phyloP scores from a whole-genome alignment of 1,284 basidiomycete species.

The Malassezia cuniculi region DNA sequence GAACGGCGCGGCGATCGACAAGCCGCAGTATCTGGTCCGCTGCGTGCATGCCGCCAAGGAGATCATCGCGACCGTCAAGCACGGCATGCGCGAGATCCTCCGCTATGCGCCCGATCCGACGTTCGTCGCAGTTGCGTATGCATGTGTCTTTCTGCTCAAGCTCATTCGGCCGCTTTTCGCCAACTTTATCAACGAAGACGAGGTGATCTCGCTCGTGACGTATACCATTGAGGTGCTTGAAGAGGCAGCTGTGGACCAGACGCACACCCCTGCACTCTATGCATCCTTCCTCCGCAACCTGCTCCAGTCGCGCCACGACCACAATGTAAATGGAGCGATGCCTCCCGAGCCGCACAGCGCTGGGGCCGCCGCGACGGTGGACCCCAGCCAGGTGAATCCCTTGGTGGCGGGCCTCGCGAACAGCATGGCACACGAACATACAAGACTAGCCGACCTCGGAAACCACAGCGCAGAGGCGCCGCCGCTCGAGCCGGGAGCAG shows the following conservation, averaged over 20 bases:
- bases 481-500: conserved; percentile 1
- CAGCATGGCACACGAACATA: background rate
- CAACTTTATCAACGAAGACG: conserved; percentile 54
- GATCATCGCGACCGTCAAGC: conserved; percentile 25
- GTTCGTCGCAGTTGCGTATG: conserved; percentile 80
- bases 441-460: background rate
- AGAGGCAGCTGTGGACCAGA: conserved; percentile 33
- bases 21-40: conserved; percentile 39
- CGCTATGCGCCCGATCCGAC: conserved; percentile 79
- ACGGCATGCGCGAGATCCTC: conserved; percentile 49
- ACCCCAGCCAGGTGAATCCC: conserved; percentile 11
- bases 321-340: too few species aligned
- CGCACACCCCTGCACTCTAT: conserved; percentile 38
- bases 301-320: conserved; percentile 30
- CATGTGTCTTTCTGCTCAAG: conserved; percentile 54
- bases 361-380: too few species aligned
- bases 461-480: background rate
- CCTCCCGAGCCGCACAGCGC: too few species aligned
- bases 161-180: conserved; percentile 68
- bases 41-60: conserved; percentile 37
- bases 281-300: conserved; percentile 33
- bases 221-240: conserved; percentile 57
- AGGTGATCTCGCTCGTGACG: conserved; percentile 60
- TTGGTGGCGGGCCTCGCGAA: conserved; percentile 9
- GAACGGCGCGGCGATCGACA: conserved; percentile 30